Evolutionary conservation across 140 eudicot genomes (phyloP).

Genomic region (Senecio squalidus): DNA sequence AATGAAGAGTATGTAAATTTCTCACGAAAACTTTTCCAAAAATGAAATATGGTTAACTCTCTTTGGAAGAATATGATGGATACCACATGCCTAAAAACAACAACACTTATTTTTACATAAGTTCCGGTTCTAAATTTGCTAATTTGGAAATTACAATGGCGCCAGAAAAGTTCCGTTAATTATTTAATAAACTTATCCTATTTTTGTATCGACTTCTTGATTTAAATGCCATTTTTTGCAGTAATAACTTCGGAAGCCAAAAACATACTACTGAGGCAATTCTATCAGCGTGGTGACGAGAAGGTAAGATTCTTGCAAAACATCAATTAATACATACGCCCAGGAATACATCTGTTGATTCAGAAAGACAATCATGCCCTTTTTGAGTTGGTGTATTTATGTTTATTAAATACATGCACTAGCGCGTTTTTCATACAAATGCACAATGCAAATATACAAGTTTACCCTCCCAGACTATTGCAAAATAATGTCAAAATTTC

Average conservation of each 20-base stretch:
- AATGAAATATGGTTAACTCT: no score
- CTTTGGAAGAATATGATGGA: no score
- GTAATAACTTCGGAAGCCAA: slow-evolving; percentile 64
- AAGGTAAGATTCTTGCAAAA: slow-evolving; percentile 42
- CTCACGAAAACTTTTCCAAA: neutral
- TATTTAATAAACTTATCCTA: neutral
- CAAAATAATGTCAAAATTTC: slow-evolving; percentile 12
- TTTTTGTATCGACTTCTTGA: slow-evolving; percentile 4
- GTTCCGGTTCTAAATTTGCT: no score
- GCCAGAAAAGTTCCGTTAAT: neutral
- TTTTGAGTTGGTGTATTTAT: neutral
- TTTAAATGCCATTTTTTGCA: slow-evolving; percentile 26
- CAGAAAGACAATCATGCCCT: slow-evolving; percentile 5
- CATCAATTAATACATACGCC: neutral
- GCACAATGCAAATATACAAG: neutral
- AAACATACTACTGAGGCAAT: slow-evolving; percentile 67
- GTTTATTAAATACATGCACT: neutral
- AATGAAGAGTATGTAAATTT: neutral
- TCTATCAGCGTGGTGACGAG: slow-evolving; percentile 70
- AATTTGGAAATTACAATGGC: no score
- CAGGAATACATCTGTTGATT: neutral
- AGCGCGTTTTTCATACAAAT: neutral
- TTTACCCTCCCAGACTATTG: neutral
- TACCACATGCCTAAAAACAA: no score
- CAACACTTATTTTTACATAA: no score